Evolutionary conservation across 768 basidiomycete species (phyloP), one percentile per base, ranked within the genome.

Genomic region (Podaxis pistillaris): DNA sequence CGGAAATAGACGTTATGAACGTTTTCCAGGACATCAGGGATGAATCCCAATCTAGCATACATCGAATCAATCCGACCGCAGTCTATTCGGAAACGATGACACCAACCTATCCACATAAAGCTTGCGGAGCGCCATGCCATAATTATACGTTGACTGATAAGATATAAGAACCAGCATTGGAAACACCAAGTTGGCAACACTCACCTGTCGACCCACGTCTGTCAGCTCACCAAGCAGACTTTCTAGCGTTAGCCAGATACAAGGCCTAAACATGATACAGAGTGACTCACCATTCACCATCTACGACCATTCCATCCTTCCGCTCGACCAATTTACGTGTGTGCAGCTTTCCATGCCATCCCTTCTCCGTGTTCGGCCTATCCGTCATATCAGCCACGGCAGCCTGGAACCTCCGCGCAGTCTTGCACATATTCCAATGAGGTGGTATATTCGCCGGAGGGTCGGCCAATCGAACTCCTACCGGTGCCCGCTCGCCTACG

Each of bases 401-500:
- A 28, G 81, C 78, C 17, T 75, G 74, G 66, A 88, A 86, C 28
- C 78, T 75, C 41, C 79, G 77, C 6, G 83, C 83, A 0, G 78
- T 79, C 59, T 79, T 81, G 69, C 88, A 90, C 79, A 90, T 79
- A 60, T 79, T 73, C 89, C 91, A 92, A 65, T 88, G 77, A 66
- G 83, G 81, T 1, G 89, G 87, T 58, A 92, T 84, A 33, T 80
- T 84, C 11, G 86, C 85, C 0, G 89, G 88, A 7, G 86, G 76
- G 3, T 78, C 80, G 5, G 80, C 73, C 73, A 92, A 81, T 2
- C 90, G 83, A 11, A 86, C 76, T 8, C 83, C 85, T n/a, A 92
- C 90, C 0, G 91, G 91, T 0, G 90, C 85, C 38, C 91, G 83
- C 74, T 92, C 91, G 33, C 90, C 90, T 92, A 63, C 22, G 49